Conservation (phyloP, 148 eudicot genomes). For the Rhododendron simsii region DNA sequence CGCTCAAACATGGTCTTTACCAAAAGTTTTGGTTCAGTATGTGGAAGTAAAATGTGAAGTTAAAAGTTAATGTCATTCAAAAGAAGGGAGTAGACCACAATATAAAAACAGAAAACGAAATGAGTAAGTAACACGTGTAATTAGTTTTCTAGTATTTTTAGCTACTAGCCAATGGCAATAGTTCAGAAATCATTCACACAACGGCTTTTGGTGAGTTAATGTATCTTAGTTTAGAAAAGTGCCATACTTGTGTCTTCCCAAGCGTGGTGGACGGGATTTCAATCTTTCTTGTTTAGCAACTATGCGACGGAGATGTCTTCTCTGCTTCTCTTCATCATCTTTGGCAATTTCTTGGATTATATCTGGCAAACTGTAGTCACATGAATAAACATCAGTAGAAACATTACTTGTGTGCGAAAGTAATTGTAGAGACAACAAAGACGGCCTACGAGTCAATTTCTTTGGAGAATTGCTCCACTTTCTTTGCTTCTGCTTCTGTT, state of each 20-base stretch:
- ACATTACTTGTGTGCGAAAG: background rate
- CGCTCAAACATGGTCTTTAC: background rate
- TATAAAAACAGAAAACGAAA: background rate
- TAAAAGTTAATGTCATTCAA: background rate
- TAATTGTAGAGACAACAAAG: background rate
- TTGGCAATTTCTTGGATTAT: conserved; percentile 71
- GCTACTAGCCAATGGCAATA: background rate
- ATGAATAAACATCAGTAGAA: conserved; percentile 3
- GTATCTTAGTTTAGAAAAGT: background rate
- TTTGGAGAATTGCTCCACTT: conserved; percentile 51
- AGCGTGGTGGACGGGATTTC: conserved; percentile 71
- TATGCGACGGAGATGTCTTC: conserved; percentile 56
- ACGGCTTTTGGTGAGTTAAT: background rate
- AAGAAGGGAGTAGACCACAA: background rate
- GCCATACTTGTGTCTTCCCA: conserved; percentile 84
- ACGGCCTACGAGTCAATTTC: conserved; percentile 66
- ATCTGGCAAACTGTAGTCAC: conserved; percentile 56
- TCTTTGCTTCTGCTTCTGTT: conserved; percentile 58
- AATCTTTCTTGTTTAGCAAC: conserved; percentile 72
- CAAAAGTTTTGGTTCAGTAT: background rate
- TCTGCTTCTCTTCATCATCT: conserved; percentile 83
- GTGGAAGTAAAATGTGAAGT: background rate
- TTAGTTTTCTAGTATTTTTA: background rate
- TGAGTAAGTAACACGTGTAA: background rate
- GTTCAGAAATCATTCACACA: background rate